These are phyloP conservation scores for Skeletonema tropicum DNA, from an alignment of 108 stramenopile species.

Conservation along the genomic window DNA sequence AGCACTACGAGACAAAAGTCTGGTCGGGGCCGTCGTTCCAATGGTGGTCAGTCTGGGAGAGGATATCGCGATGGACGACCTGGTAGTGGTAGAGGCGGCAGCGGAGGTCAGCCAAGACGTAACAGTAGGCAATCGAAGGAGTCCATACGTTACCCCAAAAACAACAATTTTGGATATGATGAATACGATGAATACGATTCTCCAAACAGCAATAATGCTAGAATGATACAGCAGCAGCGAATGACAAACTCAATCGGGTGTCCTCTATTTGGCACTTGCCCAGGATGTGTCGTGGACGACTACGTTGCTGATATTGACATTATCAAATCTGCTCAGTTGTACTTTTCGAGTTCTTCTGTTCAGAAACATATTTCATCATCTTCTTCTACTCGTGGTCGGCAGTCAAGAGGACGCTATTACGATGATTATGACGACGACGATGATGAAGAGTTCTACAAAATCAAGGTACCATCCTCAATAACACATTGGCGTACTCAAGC, in stretches of 20 bases:
- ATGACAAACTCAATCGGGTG: conserved; percentile 29
- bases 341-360: conserved; percentile 74
- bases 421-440: conserved; percentile 39
- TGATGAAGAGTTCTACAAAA: conserved; percentile 69
- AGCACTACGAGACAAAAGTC: background rate
- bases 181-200: background rate
- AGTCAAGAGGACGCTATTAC: conserved; percentile 34
- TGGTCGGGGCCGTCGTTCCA: background rate
- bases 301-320: conserved; percentile 57
- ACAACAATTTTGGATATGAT: background rate
- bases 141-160: background rate
- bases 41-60: background rate
- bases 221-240: conserved; percentile 10
- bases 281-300: conserved; percentile 66
- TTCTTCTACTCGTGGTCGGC: conserved; percentile 15
- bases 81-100: background rate
- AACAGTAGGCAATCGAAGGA: background rate
- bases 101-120: background rate
- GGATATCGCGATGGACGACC: background rate
- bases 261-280: conserved; percentile 79
- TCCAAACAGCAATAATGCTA: background rate
- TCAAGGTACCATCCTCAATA: conserved; percentile 65
- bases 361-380: conserved; percentile 60
- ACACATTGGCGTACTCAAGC: conserved; percentile 83
- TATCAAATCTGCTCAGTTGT: conserved; percentile 71